Percentiles rank a stretch among this genome's conserved stretches.
phyloP scores from a whole-genome alignment of 139 green algal genomes.

The Coelastrella sp. region DNA sequence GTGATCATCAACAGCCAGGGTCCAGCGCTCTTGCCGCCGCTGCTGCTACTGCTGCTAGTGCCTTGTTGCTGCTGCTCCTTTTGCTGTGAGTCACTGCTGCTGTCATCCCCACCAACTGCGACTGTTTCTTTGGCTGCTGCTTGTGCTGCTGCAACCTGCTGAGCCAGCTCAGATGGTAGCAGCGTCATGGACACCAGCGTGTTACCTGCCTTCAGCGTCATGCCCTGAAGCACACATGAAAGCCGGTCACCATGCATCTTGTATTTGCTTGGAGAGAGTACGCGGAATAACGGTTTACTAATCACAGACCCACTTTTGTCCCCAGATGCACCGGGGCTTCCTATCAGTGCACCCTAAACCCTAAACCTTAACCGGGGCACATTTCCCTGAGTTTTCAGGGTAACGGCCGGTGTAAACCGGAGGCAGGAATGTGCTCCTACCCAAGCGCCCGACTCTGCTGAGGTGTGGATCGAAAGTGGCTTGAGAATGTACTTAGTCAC shows the following conservation, averaged over 20 bases:
- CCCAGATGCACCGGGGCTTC: too few relatives aligned
- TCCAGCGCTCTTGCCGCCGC: slow-evolving; percentile 13
- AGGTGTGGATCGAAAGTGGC: too few relatives aligned
- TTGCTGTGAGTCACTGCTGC: not conserved
- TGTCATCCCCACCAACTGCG: not conserved
- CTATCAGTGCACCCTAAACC: not conserved
- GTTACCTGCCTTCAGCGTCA: slow-evolving; percentile 51
- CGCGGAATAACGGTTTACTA: too few relatives aligned
- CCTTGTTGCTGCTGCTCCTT: slow-evolving; percentile 25
- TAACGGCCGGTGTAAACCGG: too few relatives aligned
- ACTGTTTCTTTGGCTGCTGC: not conserved
- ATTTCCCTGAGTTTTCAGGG: too few relatives aligned
- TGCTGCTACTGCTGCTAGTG: not conserved
- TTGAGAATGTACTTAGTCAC: too few relatives aligned
- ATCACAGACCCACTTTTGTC: not conserved
- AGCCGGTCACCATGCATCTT: too few relatives aligned
- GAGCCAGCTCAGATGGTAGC: slow-evolving; percentile 47
- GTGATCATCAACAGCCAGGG: slow-evolving; percentile 66
- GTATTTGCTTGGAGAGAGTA: too few relatives aligned
- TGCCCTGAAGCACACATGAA: slow-evolving; percentile 34
- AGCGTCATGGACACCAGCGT: slow-evolving; percentile 67
- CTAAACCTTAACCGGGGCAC: too few relatives aligned
- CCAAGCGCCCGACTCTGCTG: too few relatives aligned
- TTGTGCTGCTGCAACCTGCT: not conserved
- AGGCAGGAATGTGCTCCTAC: too few relatives aligned